Conservation (phyloP, 768 basidiomycete species). For the Russula virescens region DNA sequence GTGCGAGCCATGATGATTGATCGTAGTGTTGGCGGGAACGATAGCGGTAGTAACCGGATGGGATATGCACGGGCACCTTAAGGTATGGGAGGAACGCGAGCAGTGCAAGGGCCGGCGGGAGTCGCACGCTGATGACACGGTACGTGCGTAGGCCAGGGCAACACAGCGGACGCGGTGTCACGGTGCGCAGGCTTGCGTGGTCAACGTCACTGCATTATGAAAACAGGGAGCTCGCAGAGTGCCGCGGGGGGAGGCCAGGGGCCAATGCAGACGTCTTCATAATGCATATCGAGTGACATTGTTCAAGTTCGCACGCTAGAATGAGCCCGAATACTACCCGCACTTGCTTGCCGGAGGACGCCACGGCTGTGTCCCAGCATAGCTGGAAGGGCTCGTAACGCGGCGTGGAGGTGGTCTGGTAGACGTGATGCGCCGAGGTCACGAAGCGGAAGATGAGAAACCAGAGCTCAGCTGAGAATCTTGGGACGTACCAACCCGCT, state of each 20-base stretch:
- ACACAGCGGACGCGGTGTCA: slow-evolving; percentile 17
- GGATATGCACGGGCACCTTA: slow-evolving; percentile 22
- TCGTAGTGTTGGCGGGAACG: not conserved
- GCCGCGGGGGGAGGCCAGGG: slow-evolving; percentile 6
- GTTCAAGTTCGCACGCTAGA: slow-evolving; percentile 20
- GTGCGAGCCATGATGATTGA: not conserved
- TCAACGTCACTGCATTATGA: too few species aligned
- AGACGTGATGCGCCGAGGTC: slow-evolving; percentile 7
- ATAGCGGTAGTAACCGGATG: not conserved
- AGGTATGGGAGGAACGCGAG: slow-evolving; percentile 13
- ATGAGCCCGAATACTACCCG: too few species aligned
- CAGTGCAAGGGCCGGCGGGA: slow-evolving; percentile 11
- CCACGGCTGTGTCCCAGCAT: not conserved
- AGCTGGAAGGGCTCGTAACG: slow-evolving; percentile 13
- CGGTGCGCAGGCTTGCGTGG: not conserved
- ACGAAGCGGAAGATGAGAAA: slow-evolving; percentile 20
- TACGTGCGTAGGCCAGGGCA: slow-evolving; percentile 16
- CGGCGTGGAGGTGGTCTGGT: not conserved
- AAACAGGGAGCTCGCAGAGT: not conserved
- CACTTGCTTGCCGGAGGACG: slow-evolving; percentile 5
- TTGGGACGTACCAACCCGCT: not conserved
- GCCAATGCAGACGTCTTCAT: slow-evolving; percentile 22
- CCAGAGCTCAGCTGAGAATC: slow-evolving; percentile 22
- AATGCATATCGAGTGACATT: slow-evolving; percentile 11
- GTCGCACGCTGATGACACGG: slow-evolving; percentile 4